phyloP scores from a whole-genome alignment of 78 protist genomes.

The Planoprotostelium fungivorum region DNA sequence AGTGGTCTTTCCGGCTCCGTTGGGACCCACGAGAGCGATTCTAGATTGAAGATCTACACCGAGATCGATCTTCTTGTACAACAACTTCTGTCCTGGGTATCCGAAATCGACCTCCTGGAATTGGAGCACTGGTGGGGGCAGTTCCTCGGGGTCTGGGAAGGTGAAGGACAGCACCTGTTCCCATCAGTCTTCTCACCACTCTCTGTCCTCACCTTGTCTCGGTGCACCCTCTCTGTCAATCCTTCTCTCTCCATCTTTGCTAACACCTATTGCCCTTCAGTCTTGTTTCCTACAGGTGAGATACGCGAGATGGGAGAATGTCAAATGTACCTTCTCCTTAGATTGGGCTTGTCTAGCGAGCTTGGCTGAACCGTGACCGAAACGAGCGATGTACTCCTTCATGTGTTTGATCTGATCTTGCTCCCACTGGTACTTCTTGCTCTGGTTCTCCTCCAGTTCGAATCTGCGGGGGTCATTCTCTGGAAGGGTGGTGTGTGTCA shows the following conservation, averaged over 20 bases:
- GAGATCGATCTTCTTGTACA: slow-evolving; percentile 79
- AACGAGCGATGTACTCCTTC: slow-evolving; percentile 78
- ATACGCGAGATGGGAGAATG: background rate
- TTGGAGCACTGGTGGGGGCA: slow-evolving; percentile 85
- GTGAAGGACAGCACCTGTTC: slow-evolving; percentile 53
- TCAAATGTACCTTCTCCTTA: slow-evolving; percentile 1
- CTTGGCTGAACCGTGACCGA: slow-evolving; percentile 64
- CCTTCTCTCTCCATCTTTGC: slow-evolving; percentile 87
- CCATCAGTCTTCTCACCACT: too few species aligned
- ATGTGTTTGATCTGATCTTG: slow-evolving; percentile 89
- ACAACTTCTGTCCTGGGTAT: slow-evolving; percentile 75
- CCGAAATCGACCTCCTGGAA: slow-evolving; percentile 76
- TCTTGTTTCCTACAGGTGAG: too few species aligned
- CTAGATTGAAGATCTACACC: slow-evolving; percentile 79
- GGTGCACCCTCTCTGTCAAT: slow-evolving; percentile 63
- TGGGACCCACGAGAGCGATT: slow-evolving; percentile 92
- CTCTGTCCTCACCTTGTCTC: too few species aligned
- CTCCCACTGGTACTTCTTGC: slow-evolving; percentile 78
- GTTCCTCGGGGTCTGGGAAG: slow-evolving; percentile 75
- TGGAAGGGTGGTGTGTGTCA: background rate
- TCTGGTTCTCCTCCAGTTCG: slow-evolving; percentile 74
- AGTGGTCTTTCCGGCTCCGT: slow-evolving; percentile 94
- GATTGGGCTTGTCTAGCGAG: slow-evolving; percentile 56
- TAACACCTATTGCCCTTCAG: slow-evolving; percentile 44
- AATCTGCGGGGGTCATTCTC: background rate